phyloP scores from a whole-genome alignment of 345 rosid genomes.

The Murraya paniculata region DNA sequence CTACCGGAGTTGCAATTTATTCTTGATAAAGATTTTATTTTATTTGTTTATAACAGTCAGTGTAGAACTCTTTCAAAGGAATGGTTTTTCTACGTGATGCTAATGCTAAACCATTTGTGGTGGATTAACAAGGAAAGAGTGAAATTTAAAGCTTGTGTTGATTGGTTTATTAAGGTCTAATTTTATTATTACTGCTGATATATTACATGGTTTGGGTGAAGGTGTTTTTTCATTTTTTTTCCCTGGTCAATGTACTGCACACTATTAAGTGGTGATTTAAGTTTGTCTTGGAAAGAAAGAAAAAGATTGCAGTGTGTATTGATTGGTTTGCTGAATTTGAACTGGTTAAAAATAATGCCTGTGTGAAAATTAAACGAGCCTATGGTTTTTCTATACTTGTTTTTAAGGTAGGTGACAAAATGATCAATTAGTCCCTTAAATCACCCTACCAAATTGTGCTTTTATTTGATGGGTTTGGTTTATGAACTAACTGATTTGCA shows the following conservation, averaged over 20 bases:
- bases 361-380: not conserved
- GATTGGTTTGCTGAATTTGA: not conserved
- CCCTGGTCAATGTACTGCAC: not conserved
- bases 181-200: not conserved
- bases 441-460: not conserved
- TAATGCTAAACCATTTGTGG: not conserved
- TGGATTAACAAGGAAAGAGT: not conserved
- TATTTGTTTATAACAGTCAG: not conserved
- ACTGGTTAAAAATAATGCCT: not conserved
- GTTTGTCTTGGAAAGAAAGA: not conserved
- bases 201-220: not conserved
- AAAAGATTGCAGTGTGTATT: not conserved
- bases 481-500: not conserved
- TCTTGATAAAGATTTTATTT: not conserved
- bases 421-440: not conserved
- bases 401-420: too few species aligned
- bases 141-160: not conserved
- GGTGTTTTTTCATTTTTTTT: too few species aligned
- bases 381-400: not conserved
- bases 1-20: not conserved
- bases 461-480: not conserved
- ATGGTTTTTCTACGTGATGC: not conserved
- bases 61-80: not conserved
- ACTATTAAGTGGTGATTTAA: not conserved
- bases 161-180: not conserved